Percentiles rank a stretch among this genome's conserved stretches.
These are phyloP conservation scores for Russula dissimulans DNA, from an alignment of 768 basidiomycete species.

Conservation along the genomic window DNA sequence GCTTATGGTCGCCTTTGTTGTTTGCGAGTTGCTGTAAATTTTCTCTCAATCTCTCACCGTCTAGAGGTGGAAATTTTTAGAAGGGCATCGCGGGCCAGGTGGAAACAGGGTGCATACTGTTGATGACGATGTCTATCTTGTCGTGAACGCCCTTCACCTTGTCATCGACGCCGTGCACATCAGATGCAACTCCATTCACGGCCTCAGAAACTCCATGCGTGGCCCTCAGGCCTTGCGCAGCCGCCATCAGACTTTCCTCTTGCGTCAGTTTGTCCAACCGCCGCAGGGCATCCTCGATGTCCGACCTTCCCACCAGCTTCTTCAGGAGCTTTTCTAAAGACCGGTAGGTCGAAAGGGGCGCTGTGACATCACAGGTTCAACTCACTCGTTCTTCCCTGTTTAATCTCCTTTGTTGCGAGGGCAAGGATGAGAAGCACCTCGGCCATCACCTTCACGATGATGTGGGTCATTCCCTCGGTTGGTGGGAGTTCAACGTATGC, in stretches of 20 bases:
- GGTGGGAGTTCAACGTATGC: not conserved
- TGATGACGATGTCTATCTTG: not conserved
- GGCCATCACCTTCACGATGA: not conserved
- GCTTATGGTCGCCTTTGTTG: not conserved
- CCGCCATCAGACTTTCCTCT: not conserved
- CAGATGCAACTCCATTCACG: no score
- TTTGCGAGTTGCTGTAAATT: not conserved
- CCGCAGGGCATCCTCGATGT: not conserved
- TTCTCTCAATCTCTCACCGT: no score
- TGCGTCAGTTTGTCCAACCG: not conserved
- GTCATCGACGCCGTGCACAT: no score
- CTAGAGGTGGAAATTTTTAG: no score
- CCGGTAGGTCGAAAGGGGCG: not conserved
- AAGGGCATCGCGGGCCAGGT: no score
- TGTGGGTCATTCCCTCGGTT: not conserved
- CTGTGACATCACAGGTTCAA: no score
- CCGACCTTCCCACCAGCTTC: not conserved
- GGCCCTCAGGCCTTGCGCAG: not conserved
- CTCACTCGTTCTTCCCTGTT: not conserved
- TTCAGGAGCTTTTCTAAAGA: not conserved
- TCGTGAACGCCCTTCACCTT: no score
- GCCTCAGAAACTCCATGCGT: not conserved
- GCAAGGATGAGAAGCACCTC: not conserved
- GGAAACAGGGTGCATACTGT: not conserved
- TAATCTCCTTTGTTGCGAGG: not conserved